Evolutionary conservation across 2,329 filamentous ascomycete species (phyloP), one percentile per base, ranked within the genome.

Genomic region (Cytospora paraplurivora): DNA sequence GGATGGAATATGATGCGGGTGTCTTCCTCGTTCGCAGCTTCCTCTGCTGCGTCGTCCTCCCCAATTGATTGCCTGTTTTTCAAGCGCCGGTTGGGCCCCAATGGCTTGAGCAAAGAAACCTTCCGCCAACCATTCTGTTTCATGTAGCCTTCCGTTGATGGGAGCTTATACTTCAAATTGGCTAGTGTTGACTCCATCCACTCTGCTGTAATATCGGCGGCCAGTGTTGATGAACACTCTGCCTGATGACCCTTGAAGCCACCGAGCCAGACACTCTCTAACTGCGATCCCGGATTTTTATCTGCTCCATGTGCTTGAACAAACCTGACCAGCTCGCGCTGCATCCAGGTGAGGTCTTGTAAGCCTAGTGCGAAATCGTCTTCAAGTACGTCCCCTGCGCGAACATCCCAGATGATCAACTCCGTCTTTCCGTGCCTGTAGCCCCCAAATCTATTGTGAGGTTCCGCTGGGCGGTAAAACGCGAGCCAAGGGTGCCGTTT

Each of bases 341-440:
- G 85, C 57, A 80, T 79, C 21, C 75, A 70, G 2, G 76, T 73
- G 3, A 87, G 74, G 15, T 79, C 75, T 1, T 68, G 67, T 58
- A 76, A 71, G 1, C 68, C 69, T 0, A 74, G 50, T 1, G 58
- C 5, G 5, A 67, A 51, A 15, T 66, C 63, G 0, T 62, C 57
- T 0, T 67, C 64, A 7, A 73, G 70, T 33, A 70, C 73, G 1
- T 71, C 67, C 1, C 64, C 67, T 8, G 75, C 73, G 1, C 71
- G 67, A 1, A 74, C 62, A 66, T 87, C 85, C 83, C 83, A 86
- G 47, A 87, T 82, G 7, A 87, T 73, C 13, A 87, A 68, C 67
- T 87, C 83, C 2, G 76, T 75, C 27, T 38, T 56, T 6, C 62
- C 62, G 41, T 60, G 70, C 1, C 10, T 15, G 41, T 54, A 66